Evolutionary conservation across 169 alveolate species (phyloP), one percentile per base, ranked within the genome.

Genomic region (Eimeria tenella): DNA sequence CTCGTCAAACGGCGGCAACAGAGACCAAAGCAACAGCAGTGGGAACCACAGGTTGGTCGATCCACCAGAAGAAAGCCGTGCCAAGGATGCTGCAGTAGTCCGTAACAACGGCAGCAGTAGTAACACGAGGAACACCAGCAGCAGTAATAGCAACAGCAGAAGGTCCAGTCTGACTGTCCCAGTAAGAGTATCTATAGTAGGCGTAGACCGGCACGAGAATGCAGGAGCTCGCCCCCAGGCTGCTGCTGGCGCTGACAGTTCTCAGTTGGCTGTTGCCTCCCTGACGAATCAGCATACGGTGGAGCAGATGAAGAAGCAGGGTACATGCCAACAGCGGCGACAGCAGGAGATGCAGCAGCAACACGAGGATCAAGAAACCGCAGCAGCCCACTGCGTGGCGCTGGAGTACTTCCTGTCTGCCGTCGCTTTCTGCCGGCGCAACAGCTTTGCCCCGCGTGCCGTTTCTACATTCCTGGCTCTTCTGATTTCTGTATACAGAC

Each of bases 381-480:
- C 84, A 10, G 60, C 84, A 74, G 84, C 84, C 52, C 60, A 74
- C 52, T 74, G n/a, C 60, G 62, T 74, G 6, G 84, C 15, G 25
- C 60, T 74, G 60, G 94, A 88, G 60, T 56, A 68, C 25, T 88
- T 88, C 62, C 42, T 88, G 55, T 55, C 77, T 56, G 87, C 87
- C 4, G 68, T 73, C 77, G 8, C 60, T 2, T 73, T 88, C 63
- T 71, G 94, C 65, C 25, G 52, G 17, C 42, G 23, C 10, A 81
- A n/a, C 60, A 50, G 21, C n/a, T 88, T 70, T 23, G 50, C 94
- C 17, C 77, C 68, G 2, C 86, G 58, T 4, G 94, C 86, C 17
- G 79, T 79, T 15, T 88, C 94, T 11, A 75, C 94, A 31, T 73
- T 88, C 60, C 65, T 88, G 63, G 87, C 86, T 10, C 77, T 88